Conservation (phyloP, 2,329 filamentous ascomycete genomes). For the Penicillium sp. region DNA sequence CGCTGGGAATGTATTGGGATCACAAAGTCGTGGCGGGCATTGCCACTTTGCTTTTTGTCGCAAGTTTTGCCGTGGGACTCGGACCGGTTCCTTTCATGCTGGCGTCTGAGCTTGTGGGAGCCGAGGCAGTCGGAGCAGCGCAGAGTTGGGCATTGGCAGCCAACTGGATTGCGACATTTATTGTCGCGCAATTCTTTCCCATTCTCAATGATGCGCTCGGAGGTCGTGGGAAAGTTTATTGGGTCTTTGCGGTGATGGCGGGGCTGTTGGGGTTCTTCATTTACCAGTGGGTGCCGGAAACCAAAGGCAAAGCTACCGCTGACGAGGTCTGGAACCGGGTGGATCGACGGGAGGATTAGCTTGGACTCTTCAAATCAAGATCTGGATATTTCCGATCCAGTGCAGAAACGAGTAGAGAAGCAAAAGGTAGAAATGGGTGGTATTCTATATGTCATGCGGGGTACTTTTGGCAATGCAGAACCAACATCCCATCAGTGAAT, state of each 20-base stretch:
- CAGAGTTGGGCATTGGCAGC: conserved; percentile 82
- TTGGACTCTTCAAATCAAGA: no score
- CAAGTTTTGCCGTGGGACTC: conserved; percentile 81
- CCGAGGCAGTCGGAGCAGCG: conserved; percentile 83
- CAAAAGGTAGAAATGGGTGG: no score
- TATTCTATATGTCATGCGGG: not conserved
- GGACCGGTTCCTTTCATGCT: conserved; percentile 94
- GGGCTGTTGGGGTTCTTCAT: conserved; percentile 66
- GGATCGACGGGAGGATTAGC: conserved; percentile 32
- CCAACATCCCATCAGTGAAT: no score
- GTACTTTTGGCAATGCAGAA: not conserved
- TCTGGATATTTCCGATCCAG: no score
- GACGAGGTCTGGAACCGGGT: conserved; percentile 85
- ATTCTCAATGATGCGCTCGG: conserved; percentile 72
- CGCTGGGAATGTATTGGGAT: conserved; percentile 68
- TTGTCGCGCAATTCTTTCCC: conserved; percentile 93
- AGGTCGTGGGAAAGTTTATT: conserved; percentile 77
- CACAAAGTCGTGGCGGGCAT: conserved; percentile 72
- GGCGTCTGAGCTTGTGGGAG: conserved; percentile 80
- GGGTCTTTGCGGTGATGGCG: conserved; percentile 77
- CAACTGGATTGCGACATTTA: conserved; percentile 85
- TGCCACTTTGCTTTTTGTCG: conserved; percentile 78
- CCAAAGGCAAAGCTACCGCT: conserved; percentile 71
- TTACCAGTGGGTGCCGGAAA: conserved; percentile 71
- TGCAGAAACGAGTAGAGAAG: no score